These are phyloP conservation scores for Talaromyces amestolkiae DNA, from an alignment of 2,329 filamentous ascomycete species.

Conservation along the genomic window DNA sequence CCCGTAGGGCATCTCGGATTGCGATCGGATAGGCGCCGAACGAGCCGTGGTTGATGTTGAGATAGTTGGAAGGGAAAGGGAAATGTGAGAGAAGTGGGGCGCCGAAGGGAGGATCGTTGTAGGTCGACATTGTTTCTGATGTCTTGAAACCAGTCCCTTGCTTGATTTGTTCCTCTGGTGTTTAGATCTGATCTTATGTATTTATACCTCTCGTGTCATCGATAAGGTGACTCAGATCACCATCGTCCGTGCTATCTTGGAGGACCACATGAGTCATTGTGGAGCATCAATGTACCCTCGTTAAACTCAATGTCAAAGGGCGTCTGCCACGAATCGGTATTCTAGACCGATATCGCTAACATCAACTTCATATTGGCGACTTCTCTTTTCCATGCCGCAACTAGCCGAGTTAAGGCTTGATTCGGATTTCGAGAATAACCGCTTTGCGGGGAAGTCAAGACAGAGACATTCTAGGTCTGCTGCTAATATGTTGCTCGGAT, in stretches of 20 bases:
- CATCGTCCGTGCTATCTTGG: background rate
- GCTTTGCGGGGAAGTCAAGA: background rate
- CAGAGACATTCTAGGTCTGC: background rate
- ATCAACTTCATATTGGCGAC: background rate
- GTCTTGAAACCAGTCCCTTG: background rate
- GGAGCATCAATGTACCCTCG: background rate
- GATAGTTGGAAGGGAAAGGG: slow-evolving; percentile 37
- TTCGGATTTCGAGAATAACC: background rate
- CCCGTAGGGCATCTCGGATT: slow-evolving; percentile 59
- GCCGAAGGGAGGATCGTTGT: background rate
- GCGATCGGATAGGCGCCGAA: slow-evolving; percentile 71
- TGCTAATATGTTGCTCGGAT: background rate
- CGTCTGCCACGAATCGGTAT: background rate
- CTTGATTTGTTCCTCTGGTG: background rate
- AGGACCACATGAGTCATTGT: slow-evolving; percentile 1
- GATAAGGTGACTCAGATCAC: background rate
- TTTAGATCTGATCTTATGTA: background rate
- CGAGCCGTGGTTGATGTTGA: slow-evolving; percentile 50
- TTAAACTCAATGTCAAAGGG: background rate
- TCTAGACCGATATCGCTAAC: background rate
- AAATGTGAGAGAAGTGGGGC: slow-evolving; percentile 29
- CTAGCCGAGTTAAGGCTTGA: background rate
- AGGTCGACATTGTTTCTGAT: background rate
- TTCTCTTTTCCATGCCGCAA: background rate
- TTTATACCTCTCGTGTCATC: background rate